A percentile compares a stretch with the other conserved stretches of the same genome.
phyloP scores from a whole-genome alignment of 2,329 filamentous ascomycete species.

The Aspergillus hortae region DNA sequence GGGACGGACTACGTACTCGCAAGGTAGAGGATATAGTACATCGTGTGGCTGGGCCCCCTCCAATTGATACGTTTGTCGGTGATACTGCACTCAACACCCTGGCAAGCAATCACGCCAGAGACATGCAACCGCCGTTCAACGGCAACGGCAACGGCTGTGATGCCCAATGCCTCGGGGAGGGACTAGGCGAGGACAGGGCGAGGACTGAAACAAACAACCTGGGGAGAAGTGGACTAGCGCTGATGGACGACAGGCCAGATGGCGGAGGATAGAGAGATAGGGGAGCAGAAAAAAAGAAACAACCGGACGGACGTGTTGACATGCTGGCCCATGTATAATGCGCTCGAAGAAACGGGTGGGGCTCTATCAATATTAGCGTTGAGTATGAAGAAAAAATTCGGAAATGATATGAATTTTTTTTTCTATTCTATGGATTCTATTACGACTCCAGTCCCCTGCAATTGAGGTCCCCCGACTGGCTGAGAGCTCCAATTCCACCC shows the following conservation, averaged over 20 bases:
- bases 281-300: conserved; percentile 14
- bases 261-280: not conserved
- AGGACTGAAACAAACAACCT: conserved; percentile 7
- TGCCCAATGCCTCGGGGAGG: conserved; percentile 21
- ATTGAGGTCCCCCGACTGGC: no score
- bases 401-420: no score
- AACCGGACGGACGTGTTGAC: conserved; percentile 9
- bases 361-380: conserved; percentile 13
- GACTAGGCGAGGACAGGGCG: conserved; percentile 3
- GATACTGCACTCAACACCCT: conserved; percentile 20
- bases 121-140: conserved; percentile 13
- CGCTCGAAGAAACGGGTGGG: conserved; percentile 31
- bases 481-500: conserved; percentile 9
- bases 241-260: conserved; percentile 10
- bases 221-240: conserved; percentile 8
- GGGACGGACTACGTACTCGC: conserved; percentile 61
- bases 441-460: no score
- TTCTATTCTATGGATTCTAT: no score
- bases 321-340: conserved; percentile 25
- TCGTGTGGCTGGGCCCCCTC: conserved; percentile 18
- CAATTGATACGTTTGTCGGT: conserved; percentile 24
- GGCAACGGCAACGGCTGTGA: conserved; percentile 14
- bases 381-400: no score
- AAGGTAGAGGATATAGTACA: conserved; percentile 61
- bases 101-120: conserved; percentile 15